These are phyloP conservation scores for Fusarium caatingaense DNA, from an alignment of 2,329 filamentous ascomycete genomes.

Conservation along the genomic window DNA sequence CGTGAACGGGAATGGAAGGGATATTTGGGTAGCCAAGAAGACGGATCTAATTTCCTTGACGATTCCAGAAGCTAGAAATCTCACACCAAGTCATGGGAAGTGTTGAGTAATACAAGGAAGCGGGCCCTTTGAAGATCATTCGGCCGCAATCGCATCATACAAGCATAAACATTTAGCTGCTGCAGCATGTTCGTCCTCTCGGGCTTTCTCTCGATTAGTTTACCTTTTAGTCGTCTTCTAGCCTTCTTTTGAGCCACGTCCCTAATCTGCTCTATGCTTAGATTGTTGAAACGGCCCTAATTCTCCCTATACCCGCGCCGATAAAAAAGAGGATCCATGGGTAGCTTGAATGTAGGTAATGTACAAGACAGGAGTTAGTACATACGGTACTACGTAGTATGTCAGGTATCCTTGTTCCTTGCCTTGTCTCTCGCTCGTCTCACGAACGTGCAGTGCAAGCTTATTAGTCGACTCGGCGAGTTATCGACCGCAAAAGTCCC, in stretches of 20 bases:
- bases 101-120: background rate
- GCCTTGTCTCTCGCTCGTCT: constrained; percentile 15
- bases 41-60: constrained; percentile 9
- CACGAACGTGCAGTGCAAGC: constrained; percentile 9
- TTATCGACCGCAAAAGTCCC: constrained; percentile 32
- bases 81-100: background rate
- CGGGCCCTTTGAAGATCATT: constrained; percentile 26
- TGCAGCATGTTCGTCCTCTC: background rate
- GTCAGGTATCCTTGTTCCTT: constrained; percentile 28
- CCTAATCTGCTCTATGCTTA: constrained; percentile 10
- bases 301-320: constrained; percentile 19
- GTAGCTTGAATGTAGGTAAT: background rate
- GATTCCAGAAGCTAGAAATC: constrained; percentile 29
- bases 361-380: background rate
- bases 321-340: background rate
- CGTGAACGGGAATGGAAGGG: background rate
- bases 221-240: background rate
- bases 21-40: background rate
- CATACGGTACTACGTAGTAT: constrained; percentile 21
- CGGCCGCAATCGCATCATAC: constrained; percentile 12
- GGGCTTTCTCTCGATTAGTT: constrained; percentile 12
- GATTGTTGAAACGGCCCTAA: constrained; percentile 5
- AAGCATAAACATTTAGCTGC: background rate
- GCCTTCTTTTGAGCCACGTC: constrained; percentile 4
- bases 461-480: constrained; percentile 37